Evolutionary conservation across 352 stramenopile genomes (phyloP), one percentile per base, ranked within the genome.

Genomic region (Phytophthora tubulina): DNA sequence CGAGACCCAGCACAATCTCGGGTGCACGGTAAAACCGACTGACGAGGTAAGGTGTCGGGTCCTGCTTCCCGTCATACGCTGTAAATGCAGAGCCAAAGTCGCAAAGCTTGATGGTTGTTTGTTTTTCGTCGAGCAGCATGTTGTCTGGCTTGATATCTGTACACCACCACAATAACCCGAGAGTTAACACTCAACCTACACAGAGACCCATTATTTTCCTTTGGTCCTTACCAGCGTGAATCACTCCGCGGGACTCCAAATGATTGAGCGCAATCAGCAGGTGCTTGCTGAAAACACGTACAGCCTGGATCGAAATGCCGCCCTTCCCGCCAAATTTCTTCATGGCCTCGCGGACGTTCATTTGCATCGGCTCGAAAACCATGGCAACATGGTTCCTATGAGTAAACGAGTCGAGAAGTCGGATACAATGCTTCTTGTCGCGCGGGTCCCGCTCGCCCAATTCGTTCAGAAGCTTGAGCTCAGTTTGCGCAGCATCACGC

Each of bases 31-130:
- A 99, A 76, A 99, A 99, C 32, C 97, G 87, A 63, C 94, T 99
- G n/a, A 99, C 98, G 8, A 99, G 83, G 73, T 99, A 99, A 11
- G 98, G 97, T 15, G 98, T 99, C 27, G 96, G 93, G 51, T 99
- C 93, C 69, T 98, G 97, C 55, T 98, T 94, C 6, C 86, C 85
- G 17, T 92, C 88, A 21, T 90, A 88, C 58, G 95, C 79, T 71
- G 98, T 95, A 56, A 99, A 99, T 11, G 98, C 98, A 27, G 86
- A 97, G 0, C 98, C 98, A 86, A 99, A 99, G 81, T 99, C 98
- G 63, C 94, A 98, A 15, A 99, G 67, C 76, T 99, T 99, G 53
- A 99, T 85, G 21, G 90, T 97, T 2, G 87, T 97, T 70, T 98
- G 96, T 62, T 98, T 96, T 31, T 98, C 96, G 60, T 95, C 95